Evolutionary conservation across 257 asterid species (phyloP), one percentile per base, ranked within the genome.

Genomic region (Solanum pimpinellifolium): DNA sequence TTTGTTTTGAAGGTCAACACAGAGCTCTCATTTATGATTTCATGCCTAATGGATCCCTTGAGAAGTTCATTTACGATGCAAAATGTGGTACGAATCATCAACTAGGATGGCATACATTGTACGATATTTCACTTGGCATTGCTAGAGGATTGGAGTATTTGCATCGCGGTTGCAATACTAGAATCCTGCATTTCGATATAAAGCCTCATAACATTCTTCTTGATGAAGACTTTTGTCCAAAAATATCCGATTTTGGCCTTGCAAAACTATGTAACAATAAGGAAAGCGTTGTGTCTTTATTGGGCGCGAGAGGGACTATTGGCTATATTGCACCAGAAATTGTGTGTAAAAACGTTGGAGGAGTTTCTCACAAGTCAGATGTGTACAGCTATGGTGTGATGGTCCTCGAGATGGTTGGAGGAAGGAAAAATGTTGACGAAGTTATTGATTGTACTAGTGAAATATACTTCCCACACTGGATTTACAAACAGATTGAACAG

Each of bases 401-500:
- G 94, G 33, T 89, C 3, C 21, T 91, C 23, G 92, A 92, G 73
- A 92, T 91, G 84, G 92, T 84, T 25, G 92, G 92, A 46, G 90
- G 86, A 35, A 90, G 87, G 68, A 91, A 85, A 33, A 91, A 86
- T 13, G 18, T 5, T 25, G 74, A 90, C 37, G 49, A 3, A 11
- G 83, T 18, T 18, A 33, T 66, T 21, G 77, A 85, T 18, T 21
- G 1, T 18, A 60, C 88, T 0, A 90, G 83, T 25, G 88, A 88
- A 65, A 56, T 21, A 20, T 92, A 87, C 74, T 91, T 90, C 77
- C 94, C 94, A 5, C 41, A 86, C 3, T 90, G 91, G 91, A 83
- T 90, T 1, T 91, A 92, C 23, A 27, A 37, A 44, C 83, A 87
- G 23, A 82, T 86, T 56, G 87, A 87, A 65, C 35, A 21, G 18